Evolutionary conservation across 345 rosid genomes (phyloP).

Genomic region (Hibiscus tridactylites): DNA sequence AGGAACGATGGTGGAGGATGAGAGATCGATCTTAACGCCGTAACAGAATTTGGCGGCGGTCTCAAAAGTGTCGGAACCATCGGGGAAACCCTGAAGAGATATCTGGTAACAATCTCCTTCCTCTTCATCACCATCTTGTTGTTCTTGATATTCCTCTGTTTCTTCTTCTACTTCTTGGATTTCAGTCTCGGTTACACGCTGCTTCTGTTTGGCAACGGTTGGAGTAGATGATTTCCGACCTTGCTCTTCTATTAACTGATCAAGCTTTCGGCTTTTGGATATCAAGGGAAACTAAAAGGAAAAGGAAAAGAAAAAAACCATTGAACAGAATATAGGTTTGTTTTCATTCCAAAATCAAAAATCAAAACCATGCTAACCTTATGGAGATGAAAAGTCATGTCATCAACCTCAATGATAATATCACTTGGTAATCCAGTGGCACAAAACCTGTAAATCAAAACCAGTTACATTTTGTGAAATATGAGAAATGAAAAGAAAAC

Average conservation of each 20-base stretch:
- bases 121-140: not conserved
- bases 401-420: constrained; percentile 73
- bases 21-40: constrained; percentile 74
- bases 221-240: constrained; percentile 22
- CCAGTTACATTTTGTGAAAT: not conserved
- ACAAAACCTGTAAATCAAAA: constrained; percentile 60
- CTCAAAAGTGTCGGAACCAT: constrained; percentile 86
- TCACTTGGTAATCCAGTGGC: constrained; percentile 89
- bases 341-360: not conserved
- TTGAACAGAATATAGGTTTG: not conserved
- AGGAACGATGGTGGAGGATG: constrained; percentile 54
- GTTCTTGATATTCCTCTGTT: constrained; percentile 20
- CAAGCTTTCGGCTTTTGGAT: constrained; percentile 83
- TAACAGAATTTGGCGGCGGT: constrained; percentile 89
- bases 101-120: constrained; percentile 39
- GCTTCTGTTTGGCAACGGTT: constrained; percentile 7
- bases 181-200: constrained; percentile 11
- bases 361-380: constrained; percentile 36
- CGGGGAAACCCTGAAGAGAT: constrained; percentile 67
- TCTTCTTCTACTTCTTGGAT: constrained; percentile 14
- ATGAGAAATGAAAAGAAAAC: not conserved
- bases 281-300: constrained; percentile 77
- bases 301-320: not conserved
- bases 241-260: constrained; percentile 63
- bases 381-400: constrained; percentile 92